A percentile compares a stretch with the other conserved stretches of the same genome.
Evolutionary conservation across 1,284 basidiomycete genomes (phyloP).

Genomic region (Inonotus obliquus): DNA sequence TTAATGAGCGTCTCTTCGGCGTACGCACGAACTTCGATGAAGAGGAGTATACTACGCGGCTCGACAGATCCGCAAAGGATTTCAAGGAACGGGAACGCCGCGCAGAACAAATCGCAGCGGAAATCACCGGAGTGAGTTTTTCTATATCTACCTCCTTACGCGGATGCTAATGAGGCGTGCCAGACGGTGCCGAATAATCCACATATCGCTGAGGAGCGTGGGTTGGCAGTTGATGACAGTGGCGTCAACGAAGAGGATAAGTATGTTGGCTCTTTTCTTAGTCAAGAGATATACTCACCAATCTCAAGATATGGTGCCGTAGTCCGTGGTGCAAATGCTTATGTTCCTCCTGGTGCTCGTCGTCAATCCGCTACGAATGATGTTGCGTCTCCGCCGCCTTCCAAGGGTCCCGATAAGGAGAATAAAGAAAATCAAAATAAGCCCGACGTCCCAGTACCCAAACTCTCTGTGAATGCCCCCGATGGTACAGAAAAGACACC

Average conservation of each 20-base stretch:
- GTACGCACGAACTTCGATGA: conserved; percentile 92
- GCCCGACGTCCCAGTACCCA: conserved; percentile 47
- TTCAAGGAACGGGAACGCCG: conserved; percentile 87
- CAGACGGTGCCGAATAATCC: conserved; percentile 70
- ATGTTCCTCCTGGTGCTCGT: conserved; percentile 87
- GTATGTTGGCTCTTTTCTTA: conserved; percentile 39
- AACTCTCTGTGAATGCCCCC: conserved; percentile 66
- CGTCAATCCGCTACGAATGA: conserved; percentile 29
- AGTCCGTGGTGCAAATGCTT: conserved; percentile 82
- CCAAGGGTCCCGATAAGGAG: conserved; percentile 18
- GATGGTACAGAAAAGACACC: conserved; percentile 46
- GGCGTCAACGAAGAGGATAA: conserved; percentile 93
- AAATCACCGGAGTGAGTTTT: conserved; percentile 76
- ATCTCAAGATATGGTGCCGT: conserved; percentile 84
- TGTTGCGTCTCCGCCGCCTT: conserved; percentile 29
- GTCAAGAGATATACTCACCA: conserved; percentile 7
- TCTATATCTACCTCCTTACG: not conserved
- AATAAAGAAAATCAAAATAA: conserved; percentile 26
- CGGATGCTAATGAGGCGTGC: not conserved
- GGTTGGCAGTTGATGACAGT: conserved; percentile 62
- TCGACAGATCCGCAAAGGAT: conserved; percentile 82
- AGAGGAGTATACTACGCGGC: conserved; percentile 91
- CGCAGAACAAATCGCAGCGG: conserved; percentile 85
- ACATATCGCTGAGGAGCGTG: conserved; percentile 90
- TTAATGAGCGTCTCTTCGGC: conserved; percentile 91